Conservation (phyloP, 352 stramenopile genomes). For the Phytophthora pini region DNA sequence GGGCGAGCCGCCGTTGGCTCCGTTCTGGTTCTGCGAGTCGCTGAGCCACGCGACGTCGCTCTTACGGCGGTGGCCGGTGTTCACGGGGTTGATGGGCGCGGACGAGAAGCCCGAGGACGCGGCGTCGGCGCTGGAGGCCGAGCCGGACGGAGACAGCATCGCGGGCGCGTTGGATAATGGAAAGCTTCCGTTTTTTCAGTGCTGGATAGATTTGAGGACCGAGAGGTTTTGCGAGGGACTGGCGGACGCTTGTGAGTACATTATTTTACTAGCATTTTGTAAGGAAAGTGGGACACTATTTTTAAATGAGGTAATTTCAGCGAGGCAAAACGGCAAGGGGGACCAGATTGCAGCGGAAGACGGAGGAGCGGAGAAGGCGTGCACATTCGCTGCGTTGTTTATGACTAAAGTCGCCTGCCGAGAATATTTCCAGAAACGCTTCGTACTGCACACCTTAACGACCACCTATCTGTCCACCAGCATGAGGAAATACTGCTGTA, state of each 20-base stretch:
- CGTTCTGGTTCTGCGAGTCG: constrained; percentile 17
- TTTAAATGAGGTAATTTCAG: not conserved
- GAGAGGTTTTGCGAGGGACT: not conserved
- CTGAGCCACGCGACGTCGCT: constrained; percentile 27
- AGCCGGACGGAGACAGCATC: constrained; percentile 1
- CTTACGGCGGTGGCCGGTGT: constrained; percentile 34
- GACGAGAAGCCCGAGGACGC: constrained; percentile 41
- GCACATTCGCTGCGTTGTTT: no score
- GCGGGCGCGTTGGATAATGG: constrained; percentile 10
- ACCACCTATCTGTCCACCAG: no score
- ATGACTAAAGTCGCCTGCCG: not conserved
- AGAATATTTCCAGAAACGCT: no score
- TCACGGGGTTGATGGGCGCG: constrained; percentile 39
- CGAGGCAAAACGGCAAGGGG: no score
- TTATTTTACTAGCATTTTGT: no score
- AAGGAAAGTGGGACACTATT: no score
- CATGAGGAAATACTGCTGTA: no score
- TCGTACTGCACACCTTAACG: no score
- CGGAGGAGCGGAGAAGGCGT: not conserved
- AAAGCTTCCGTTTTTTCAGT: constrained; percentile 12
- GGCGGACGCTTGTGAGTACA: constrained; percentile 2
- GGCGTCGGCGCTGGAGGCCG: constrained; percentile 18
- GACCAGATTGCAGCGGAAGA: no score
- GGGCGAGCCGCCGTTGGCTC: constrained; percentile 14
- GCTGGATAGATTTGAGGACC: not conserved